Evolutionary conservation across 306 rosid genomes (phyloP), one percentile per base, ranked within the genome.

Genomic region (Lablab purpureus): DNA sequence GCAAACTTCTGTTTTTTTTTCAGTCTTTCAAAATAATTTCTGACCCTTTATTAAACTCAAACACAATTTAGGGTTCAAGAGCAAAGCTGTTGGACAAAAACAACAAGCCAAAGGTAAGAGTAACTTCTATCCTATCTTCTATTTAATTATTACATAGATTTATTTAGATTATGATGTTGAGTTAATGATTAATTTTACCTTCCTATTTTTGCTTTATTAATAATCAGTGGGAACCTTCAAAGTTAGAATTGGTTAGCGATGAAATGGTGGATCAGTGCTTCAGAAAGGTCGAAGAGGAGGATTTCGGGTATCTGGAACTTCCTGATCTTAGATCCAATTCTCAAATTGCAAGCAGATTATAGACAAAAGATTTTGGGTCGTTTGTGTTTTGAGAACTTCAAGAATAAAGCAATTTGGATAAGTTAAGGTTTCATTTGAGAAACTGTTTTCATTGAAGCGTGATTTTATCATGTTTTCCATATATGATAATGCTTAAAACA

Each of bases 161-260:
- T 41, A 41, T 41, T 41, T 0, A 10, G 3, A 41, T 41, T 10
- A 10, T 11, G 2, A 41, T 41, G 46, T 0, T 11, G 47, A 10
- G 8, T 41, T 10, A 41, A 41, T 41, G 47, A 41, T 10, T 40
- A 49, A 49, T 15, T 47, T 17, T 1, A 49, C 55, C 10, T 50
- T 50, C 7, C 2, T 3, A 1, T 15, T 40, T 32, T 47, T 46
- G 9, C 2, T 28, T 34, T 9, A 7, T 22, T 40, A 67, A 36
- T 13, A 67, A 51, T 14, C n/a, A 71, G 83, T 81, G 85, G 77
- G 67, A 75, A 12, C 84, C 80, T 28, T 47, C 78, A 40, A 75
- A 60, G 59, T 17, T 75, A 9, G 73, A 75, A 40, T 3, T 75
- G n/a, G 81, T 75, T 13, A 69, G 10, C 3, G 50, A 59, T 69